Evolutionary conservation across 164 flowering plant species (phyloP), one percentile per base, ranked within the genome.

Genomic region (Vitis riparia): DNA sequence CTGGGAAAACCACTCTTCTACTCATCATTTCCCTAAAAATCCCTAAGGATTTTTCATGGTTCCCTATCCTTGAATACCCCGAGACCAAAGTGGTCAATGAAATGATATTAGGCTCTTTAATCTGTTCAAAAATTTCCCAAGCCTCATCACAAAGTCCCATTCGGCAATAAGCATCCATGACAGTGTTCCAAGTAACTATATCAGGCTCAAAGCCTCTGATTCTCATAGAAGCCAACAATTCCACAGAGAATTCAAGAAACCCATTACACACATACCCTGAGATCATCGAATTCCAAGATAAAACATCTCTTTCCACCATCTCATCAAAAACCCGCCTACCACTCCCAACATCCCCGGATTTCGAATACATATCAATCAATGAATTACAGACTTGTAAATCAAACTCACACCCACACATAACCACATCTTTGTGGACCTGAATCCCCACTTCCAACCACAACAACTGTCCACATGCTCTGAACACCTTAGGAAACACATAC

Each of bases 291-390:
- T 85, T 87, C 86, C 91, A 84, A 1, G 91, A 81, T 61, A 79
- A 67, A 70, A 87, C 61, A 75, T 87, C 86, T 65, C 75, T 79
- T 19, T 47, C 74, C 13, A 15, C 72, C 85, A 84, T 79, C 52
- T 63, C 63, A 59, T 82, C 79, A 69, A 87, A 84, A 63, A 84
- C 79, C 70, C 55, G 60, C 59, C 71, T 70, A 13, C 85, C 86
- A 17, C 67, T 73, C 63, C 6, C 9, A 72, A 81, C 58, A 59
- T 79, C 76, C 27, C 85, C 76, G 55, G 83, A 85, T 73, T 81
- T 87, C 0, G 84, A 76, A 55, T 87, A 87, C 91, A 87, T 85
- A 59, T 82, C 80, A 16, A 87, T 82, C 77, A 87, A 74, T 2
- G 86, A 71, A 72, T 81, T 82, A 59, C 77, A 68, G 27, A 81